Percentiles rank a stretch among this genome's conserved stretches.
These are phyloP conservation scores for Clonostachys rosea DNA, from an alignment of 2,329 filamentous ascomycete species.

Conservation along the genomic window DNA sequence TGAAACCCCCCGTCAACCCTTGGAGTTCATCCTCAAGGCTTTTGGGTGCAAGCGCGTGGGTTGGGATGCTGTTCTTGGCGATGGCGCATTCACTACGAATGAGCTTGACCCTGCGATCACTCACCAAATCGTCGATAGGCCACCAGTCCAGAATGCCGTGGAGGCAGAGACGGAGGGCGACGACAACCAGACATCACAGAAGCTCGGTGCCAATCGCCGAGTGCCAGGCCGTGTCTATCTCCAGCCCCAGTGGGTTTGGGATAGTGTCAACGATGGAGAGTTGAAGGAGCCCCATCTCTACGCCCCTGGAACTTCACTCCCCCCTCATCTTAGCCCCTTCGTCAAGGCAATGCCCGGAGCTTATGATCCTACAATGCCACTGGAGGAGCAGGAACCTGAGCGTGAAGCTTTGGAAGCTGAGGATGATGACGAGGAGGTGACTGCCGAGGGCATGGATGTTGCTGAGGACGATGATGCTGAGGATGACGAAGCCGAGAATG, in stretches of 20 bases:
- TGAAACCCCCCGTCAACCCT: constrained; percentile 82
- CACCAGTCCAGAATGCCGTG: constrained; percentile 59
- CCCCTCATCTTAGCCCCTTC: constrained; percentile 94
- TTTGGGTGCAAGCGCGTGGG: constrained; percentile 96
- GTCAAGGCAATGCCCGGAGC: constrained; percentile 81
- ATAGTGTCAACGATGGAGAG: constrained; percentile 88
- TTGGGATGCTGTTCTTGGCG: constrained; percentile 88
- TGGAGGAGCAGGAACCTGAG: constrained; percentile 85
- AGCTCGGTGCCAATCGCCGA: constrained; percentile 58
- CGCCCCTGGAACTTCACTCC: constrained; percentile 81
- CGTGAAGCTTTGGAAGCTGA: constrained; percentile 73
- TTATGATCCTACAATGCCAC: constrained; percentile 83
- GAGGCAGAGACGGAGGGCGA: constrained; percentile 46
- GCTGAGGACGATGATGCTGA: constrained; percentile 37
- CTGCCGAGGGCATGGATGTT: constrained; percentile 43
- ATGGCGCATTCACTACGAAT: constrained; percentile 86
- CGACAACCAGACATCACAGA: constrained; percentile 59
- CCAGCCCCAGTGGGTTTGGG: constrained; percentile 99
- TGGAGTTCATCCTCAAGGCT: constrained; percentile 89
- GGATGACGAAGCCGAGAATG: constrained; percentile 41
- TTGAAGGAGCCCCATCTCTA: constrained; percentile 84
- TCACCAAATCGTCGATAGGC: constrained; percentile 93
- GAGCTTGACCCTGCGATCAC: constrained; percentile 87
- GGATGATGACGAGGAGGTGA: constrained; percentile 47
- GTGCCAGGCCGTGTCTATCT: constrained; percentile 91